Conservation (phyloP, 495 filamentous ascomycete species). For the Annulohypoxylon moriforme region DNA sequence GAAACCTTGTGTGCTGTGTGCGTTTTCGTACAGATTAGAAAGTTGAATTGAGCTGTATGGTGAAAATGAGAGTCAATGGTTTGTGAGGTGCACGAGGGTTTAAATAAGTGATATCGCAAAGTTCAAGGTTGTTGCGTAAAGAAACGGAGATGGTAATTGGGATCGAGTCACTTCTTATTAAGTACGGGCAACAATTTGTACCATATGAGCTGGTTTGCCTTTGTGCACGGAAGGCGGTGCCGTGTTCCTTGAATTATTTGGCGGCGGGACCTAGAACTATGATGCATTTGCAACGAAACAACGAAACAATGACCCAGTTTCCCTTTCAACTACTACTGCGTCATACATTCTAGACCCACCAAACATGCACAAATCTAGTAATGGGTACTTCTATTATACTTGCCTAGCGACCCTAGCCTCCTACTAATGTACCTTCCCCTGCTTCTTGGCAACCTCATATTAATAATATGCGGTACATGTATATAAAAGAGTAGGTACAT, state of each 20-base stretch:
- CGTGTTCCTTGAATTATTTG: slow-evolving; percentile 42
- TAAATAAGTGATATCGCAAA: slow-evolving; percentile 36
- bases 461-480: too few relatives aligned
- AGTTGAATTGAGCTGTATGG: background rate
- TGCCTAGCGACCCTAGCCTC: background rate
- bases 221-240: slow-evolving; percentile 35
- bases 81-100: slow-evolving; percentile 21
- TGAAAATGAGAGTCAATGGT: slow-evolving; percentile 8
- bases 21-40: background rate
- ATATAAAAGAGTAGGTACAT: background rate
- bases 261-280: slow-evolving; percentile 31
- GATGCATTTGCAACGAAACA: slow-evolving; percentile 45
- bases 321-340: slow-evolving; percentile 29
- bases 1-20: background rate
- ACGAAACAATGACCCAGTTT: slow-evolving; percentile 43
- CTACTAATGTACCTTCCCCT: background rate
- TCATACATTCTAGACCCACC: slow-evolving; percentile 38
- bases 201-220: slow-evolving; percentile 19
- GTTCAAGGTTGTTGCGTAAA: slow-evolving; percentile 15
- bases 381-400: slow-evolving; percentile 5
- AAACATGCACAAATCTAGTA: slow-evolving; percentile 4
- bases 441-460: background rate
- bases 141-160: slow-evolving; percentile 18
- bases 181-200: background rate
- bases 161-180: slow-evolving; percentile 23